These are phyloP conservation scores for Exophiala spinifera DNA, from an alignment of 2,329 filamentous ascomycete genomes.

Conservation along the genomic window DNA sequence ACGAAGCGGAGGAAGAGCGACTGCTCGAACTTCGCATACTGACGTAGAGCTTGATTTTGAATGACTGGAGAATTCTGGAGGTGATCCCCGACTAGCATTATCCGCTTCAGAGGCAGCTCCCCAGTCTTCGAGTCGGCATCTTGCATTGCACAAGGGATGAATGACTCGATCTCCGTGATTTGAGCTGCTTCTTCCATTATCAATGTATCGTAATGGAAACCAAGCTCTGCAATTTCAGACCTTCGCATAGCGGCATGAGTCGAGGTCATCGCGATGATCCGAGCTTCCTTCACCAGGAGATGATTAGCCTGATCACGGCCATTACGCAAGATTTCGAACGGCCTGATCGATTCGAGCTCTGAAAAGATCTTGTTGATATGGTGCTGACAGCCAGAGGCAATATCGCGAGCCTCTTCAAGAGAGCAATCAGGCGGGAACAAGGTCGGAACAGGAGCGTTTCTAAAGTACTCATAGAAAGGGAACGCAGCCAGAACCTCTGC, in stretches of 20 bases:
- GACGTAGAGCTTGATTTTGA: slow-evolving; percentile 87
- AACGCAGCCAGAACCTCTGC: slow-evolving; percentile 70
- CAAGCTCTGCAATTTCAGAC: slow-evolving; percentile 83
- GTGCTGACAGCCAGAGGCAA: slow-evolving; percentile 78
- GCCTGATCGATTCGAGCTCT: slow-evolving; percentile 86
- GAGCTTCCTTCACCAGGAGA: slow-evolving; percentile 89
- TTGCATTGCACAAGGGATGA: slow-evolving; percentile 92
- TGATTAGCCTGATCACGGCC: slow-evolving; percentile 95
- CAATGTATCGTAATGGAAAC: slow-evolving; percentile 96
- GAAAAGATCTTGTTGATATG: slow-evolving; percentile 89
- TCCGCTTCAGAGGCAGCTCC: slow-evolving; percentile 73
- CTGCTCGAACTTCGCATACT: slow-evolving; percentile 95
- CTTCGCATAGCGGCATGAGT: slow-evolving; percentile 95
- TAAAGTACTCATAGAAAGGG: slow-evolving; percentile 85
- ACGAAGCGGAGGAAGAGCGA: slow-evolving; percentile 90
- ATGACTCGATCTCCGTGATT: slow-evolving; percentile 95
- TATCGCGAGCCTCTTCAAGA: slow-evolving; percentile 67
- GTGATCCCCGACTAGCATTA: slow-evolving; percentile 92
- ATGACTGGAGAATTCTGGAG: slow-evolving; percentile 95
- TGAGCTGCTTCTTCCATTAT: slow-evolving; percentile 98
- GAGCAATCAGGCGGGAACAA: slow-evolving; percentile 68
- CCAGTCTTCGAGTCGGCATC: slow-evolving; percentile 62
- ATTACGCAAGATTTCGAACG: slow-evolving; percentile 87
- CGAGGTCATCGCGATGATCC: slow-evolving; percentile 97
- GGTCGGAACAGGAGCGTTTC: slow-evolving; percentile 73